These are phyloP conservation scores for Adansonia rubrostipa DNA, from an alignment of 441 rosid genomes.

Conservation along the genomic window DNA sequence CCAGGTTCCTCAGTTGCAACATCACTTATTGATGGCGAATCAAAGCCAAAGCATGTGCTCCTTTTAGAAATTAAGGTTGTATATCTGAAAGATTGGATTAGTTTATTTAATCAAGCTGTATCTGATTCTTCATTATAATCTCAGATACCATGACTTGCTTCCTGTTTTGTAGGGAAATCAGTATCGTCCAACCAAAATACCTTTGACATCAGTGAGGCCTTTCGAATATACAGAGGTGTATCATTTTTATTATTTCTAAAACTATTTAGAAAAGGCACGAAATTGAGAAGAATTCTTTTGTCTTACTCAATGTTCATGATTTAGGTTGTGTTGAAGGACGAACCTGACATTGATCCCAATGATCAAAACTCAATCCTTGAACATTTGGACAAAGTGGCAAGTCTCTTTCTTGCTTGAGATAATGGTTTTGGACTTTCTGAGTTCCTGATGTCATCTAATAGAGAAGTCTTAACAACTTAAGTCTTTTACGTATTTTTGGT, in stretches of 20 bases:
- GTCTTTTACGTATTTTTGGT: constrained; percentile 20
- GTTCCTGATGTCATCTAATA: background rate
- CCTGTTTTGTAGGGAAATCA: constrained; percentile 73
- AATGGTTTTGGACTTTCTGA: too few relatives aligned
- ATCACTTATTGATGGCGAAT: constrained; percentile 96
- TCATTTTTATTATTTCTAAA: constrained; percentile 15
- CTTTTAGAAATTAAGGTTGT: constrained; percentile 94
- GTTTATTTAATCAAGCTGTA: background rate
- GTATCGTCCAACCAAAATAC: constrained; percentile 97
- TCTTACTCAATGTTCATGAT: constrained; percentile 38
- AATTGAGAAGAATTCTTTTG: constrained; percentile 11
- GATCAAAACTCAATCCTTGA: constrained; percentile 94
- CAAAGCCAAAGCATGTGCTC: constrained; percentile 96
- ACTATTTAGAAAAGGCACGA: constrained; percentile 5
- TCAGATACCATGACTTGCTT: constrained; percentile 11
- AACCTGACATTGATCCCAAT: constrained; percentile 82
- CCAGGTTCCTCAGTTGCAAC: constrained; percentile 99
- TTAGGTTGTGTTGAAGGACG: constrained; percentile 89
- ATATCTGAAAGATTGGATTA: constrained; percentile 28
- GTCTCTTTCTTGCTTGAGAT: constrained; percentile 26
- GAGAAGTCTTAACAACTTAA: background rate
- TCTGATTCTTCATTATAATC: constrained; percentile 24
- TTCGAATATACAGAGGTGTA: constrained; percentile 90
- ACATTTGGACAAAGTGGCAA: constrained; percentile 93
- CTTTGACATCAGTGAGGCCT: constrained; percentile 93